Conservation (phyloP, 228 moss, liverwort and hornwort genomes). For the Sphagnum fallax region DNA sequence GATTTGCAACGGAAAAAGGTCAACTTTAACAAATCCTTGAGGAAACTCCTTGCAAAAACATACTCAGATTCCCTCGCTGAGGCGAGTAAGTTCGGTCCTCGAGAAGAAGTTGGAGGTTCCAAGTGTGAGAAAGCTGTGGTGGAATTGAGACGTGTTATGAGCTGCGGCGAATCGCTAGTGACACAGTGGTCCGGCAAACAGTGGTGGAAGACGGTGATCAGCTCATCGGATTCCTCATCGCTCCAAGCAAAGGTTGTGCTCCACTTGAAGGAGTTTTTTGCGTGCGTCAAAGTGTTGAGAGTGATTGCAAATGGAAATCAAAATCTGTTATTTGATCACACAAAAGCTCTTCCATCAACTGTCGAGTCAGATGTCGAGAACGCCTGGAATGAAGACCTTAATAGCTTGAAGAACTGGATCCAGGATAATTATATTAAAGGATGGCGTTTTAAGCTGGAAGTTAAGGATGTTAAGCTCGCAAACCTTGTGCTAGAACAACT, state of each 20-base stretch:
- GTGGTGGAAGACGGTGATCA: conserved; percentile 32
- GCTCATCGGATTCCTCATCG: conserved; percentile 23
- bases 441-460: too few species aligned
- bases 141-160: conserved; percentile 45
- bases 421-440: not conserved
- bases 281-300: conserved; percentile 29
- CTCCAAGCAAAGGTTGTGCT: conserved; percentile 33
- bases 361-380: conserved; percentile 24
- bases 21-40: conserved; percentile 39
- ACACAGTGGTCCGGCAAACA: conserved; percentile 35
- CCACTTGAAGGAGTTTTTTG: conserved; percentile 33
- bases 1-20: not conserved
- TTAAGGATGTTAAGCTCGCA: too few species aligned
- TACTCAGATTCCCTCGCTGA: conserved; percentile 36
- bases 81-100: conserved; percentile 23
- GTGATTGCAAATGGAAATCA: conserved; percentile 34
- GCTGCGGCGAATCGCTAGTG: conserved; percentile 29
- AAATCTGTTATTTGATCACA: conserved; percentile 33
- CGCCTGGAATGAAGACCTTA: conserved; percentile 25
- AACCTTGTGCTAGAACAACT: too few species aligned
- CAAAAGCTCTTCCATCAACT: conserved; percentile 22
- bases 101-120: too few species aligned
- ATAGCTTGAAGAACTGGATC: conserved; percentile 12
- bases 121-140: conserved; percentile 39
- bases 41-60: conserved; percentile 40